Conservation (phyloP, 2,329 filamentous ascomycete genomes). For the Chalaropsis ovoidea region DNA sequence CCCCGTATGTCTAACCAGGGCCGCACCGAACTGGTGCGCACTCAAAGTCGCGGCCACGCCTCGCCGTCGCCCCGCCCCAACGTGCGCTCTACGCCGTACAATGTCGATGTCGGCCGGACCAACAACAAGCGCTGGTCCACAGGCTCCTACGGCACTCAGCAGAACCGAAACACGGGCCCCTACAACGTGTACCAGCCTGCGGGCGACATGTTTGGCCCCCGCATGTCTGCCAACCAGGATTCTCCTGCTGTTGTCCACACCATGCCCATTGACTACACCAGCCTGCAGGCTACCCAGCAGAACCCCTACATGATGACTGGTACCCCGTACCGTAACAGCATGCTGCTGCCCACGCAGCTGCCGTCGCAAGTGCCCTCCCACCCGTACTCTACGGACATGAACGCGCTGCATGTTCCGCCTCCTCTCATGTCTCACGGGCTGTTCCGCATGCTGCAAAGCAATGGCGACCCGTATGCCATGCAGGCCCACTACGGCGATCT, state of each 20-base stretch:
- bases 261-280: constrained; percentile 45
- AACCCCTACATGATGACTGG: constrained; percentile 47
- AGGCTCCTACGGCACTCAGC: constrained; percentile 54
- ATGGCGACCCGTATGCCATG: constrained; percentile 56
- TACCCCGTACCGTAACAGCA: constrained; percentile 47
- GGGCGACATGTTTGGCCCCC: constrained; percentile 44
- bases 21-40: constrained; percentile 51
- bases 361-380: constrained; percentile 35
- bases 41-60: constrained; percentile 57
- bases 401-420: constrained; percentile 44
- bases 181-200: constrained; percentile 50
- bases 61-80: constrained; percentile 61
- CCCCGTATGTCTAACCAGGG: constrained; percentile 54
- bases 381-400: constrained; percentile 36
- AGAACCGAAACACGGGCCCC: constrained; percentile 47
- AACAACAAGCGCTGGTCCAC: constrained; percentile 66
- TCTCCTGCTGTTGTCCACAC: constrained; percentile 41
- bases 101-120: constrained; percentile 49
- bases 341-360: constrained; percentile 43
- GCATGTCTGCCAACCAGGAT: constrained; percentile 45
- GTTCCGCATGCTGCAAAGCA: constrained; percentile 65
- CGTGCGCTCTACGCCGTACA: constrained; percentile 60
- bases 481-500: constrained; percentile 63
- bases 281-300: constrained; percentile 47
- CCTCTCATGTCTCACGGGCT: constrained; percentile 59